phyloP scores from a whole-genome alignment of 129 eudicot genomes.

The Scalesia atractyloides region DNA sequence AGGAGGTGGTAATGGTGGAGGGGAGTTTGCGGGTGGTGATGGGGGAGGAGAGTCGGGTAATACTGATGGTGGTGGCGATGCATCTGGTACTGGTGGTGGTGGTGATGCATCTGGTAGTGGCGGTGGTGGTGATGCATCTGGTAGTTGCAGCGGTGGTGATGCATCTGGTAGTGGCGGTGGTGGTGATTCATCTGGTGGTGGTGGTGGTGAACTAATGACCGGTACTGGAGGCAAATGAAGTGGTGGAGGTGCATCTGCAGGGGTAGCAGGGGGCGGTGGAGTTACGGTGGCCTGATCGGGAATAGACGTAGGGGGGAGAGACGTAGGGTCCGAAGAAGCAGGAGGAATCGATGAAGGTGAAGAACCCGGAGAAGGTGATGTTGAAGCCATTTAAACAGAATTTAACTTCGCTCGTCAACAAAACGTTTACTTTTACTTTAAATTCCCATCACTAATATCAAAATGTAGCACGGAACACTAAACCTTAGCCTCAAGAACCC shows the following conservation, averaged over 20 bases:
- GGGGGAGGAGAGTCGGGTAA: slow-evolving; percentile 45
- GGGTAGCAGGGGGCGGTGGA: slow-evolving; percentile 36
- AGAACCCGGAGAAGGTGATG: slow-evolving; percentile 59
- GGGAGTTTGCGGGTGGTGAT: slow-evolving; percentile 37
- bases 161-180: slow-evolving; percentile 24
- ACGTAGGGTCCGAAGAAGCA: slow-evolving; percentile 35
- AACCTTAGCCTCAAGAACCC: slow-evolving; percentile 25
- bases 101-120: slow-evolving; percentile 21
- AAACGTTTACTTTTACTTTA: slow-evolving; percentile 23
- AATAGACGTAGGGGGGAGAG: slow-evolving; percentile 24
- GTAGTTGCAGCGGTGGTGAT: slow-evolving; percentile 6
- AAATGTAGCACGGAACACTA: slow-evolving; percentile 27
- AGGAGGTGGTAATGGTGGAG: slow-evolving; percentile 46
- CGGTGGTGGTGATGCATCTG: slow-evolving; percentile 15
- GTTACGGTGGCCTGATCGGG: slow-evolving; percentile 40
- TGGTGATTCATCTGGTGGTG: slow-evolving; percentile 37
- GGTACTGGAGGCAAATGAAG: slow-evolving; percentile 50
- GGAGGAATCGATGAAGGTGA: slow-evolving; percentile 47
- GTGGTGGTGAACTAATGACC: slow-evolving; percentile 30
- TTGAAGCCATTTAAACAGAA: slow-evolving; percentile 52
- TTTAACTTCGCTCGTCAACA: slow-evolving; percentile 16
- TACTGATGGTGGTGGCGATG: slow-evolving; percentile 23
- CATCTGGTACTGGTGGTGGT: slow-evolving; percentile 25
- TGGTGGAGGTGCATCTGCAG: slow-evolving; percentile 42
- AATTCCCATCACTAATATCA: slow-evolving; percentile 24